A percentile compares a stretch with the other conserved stretches of the same genome.
Evolutionary conservation across 2,329 filamentous ascomycete species (phyloP).

Genomic region (Drechslerella stenobrocha): DNA sequence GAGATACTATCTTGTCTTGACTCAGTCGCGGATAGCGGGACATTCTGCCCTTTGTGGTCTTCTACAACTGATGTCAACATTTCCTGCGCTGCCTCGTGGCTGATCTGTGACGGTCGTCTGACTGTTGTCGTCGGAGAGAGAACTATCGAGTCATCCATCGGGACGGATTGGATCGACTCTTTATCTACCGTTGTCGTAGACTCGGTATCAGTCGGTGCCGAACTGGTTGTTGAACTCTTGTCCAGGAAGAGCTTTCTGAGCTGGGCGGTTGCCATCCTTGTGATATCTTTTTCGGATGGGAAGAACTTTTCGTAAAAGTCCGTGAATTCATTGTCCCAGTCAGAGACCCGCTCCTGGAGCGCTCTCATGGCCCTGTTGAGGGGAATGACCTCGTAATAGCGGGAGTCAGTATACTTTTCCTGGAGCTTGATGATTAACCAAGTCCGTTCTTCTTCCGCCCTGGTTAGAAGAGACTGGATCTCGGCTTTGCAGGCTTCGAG

Average conservation of each 20-base stretch:
- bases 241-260: conserved; percentile 94
- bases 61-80: conserved; percentile 68
- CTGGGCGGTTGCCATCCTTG: conserved; percentile 86
- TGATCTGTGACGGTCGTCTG: conserved; percentile 30
- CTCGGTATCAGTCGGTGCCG: conserved; percentile 71
- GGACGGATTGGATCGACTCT: conserved; percentile 39
- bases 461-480: conserved; percentile 75
- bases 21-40: conserved; percentile 5
- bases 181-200: conserved; percentile 60
- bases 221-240: conserved; percentile 70
- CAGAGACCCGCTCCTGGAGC: conserved; percentile 87
- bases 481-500: conserved; percentile 78
- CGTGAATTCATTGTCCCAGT: conserved; percentile 88
- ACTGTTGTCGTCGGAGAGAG: conserved; percentile 33
- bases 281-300: conserved; percentile 91
- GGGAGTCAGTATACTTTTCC: conserved; percentile 86
- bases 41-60: conserved; percentile 60
- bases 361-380: conserved; percentile 85
- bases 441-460: conserved; percentile 79
- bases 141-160: conserved; percentile 35
- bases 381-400: conserved; percentile 95
- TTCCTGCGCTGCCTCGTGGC: conserved; percentile 64
- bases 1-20: conserved; percentile 42
- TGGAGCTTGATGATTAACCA: conserved; percentile 76
- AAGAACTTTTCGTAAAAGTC: conserved; percentile 93